Evolutionary conservation across 306 rosid genomes (phyloP), one percentile per base, ranked within the genome.

Genomic region (Clitoria ternatea): DNA sequence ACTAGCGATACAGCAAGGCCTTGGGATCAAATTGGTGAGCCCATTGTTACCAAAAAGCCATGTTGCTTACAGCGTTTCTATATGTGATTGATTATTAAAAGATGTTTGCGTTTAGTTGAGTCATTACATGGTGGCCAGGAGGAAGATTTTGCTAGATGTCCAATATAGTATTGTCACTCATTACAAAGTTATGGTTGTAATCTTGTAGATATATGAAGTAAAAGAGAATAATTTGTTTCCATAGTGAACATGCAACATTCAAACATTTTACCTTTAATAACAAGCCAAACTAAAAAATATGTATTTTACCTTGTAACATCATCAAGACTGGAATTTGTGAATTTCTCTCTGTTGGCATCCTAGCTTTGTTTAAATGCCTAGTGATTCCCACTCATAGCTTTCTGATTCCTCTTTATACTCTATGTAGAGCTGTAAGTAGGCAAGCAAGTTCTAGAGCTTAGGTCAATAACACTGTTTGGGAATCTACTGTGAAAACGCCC

Each of bases 51-150:
- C 2, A 7, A 10, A 40, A 7, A 47, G 57, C 43, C 40, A 19
- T 59, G 6, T 44, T 42, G 6, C 30, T 13, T 53, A 29, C 7
- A 4, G 39, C 77, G 88, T 70, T 71, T 72, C 18, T 36, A 15
- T 70, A 43, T 77, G 69, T 68, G 26, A 74, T 73, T 75, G 52
- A 72, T 61, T 74, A 63, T 52, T 76, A 35, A 17, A 75, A 69
- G 77, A 87, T 88, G 87, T 76, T 85, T 74, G 89, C 78, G 56
- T 65, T 84, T 61, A 54, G 87, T 70, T 75, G 77, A 69, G 76
- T 78, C 83, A 61, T 80, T 64, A 73, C 72, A 12, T 80, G 84
- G 84, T 78, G 87, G 85, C 72, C 87, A 79, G 60, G 70, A 63
- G 6, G 84, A 78, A 53, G 84, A 79, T 56, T 87, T 87, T 72